Evolutionary conservation across 176 grass and related monocot genomes (phyloP).

Genomic region (Phoenix roebelenii): DNA sequence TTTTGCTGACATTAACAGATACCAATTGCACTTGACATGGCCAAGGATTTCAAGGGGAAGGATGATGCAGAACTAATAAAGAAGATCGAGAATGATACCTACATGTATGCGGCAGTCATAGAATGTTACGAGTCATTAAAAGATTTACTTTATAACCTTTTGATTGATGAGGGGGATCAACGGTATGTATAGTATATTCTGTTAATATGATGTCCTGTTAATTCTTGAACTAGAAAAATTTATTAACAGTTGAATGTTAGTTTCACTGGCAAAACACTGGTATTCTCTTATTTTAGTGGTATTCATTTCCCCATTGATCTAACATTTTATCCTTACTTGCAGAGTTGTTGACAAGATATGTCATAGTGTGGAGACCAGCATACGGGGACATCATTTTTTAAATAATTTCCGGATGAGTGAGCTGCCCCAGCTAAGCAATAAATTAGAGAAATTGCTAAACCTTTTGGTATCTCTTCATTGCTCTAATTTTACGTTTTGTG

Average conservation of each 20-base stretch:
- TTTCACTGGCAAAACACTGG: too few species aligned
- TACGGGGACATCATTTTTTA: slow-evolving; percentile 5
- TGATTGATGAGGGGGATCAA: slow-evolving; percentile 32
- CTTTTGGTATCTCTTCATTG: slow-evolving; percentile 44
- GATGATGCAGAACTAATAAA: slow-evolving; percentile 57
- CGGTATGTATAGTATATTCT: slow-evolving; percentile 26
- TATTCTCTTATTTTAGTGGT: too few species aligned
- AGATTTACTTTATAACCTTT: slow-evolving; percentile 46
- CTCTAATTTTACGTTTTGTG: not conserved
- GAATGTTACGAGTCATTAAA: slow-evolving; percentile 71
- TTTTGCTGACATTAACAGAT: slow-evolving; percentile 36
- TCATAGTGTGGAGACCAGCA: slow-evolving; percentile 24
- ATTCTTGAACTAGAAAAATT: too few species aligned
- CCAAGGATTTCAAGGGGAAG: slow-evolving; percentile 68
- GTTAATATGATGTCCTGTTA: not conserved
- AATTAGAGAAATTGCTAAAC: slow-evolving; percentile 64
- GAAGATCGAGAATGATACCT: slow-evolving; percentile 53
- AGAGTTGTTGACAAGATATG: slow-evolving; percentile 44
- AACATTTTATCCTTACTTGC: slow-evolving; percentile 10
- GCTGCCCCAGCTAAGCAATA: slow-evolving; percentile 64
- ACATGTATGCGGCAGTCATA: slow-evolving; percentile 56
- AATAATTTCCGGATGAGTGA: slow-evolving; percentile 56
- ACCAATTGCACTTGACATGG: slow-evolving; percentile 87
- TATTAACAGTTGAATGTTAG: too few species aligned
- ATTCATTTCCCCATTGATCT: slow-evolving; percentile 7